Base-by-base conservation (phyloP, 2,329 filamentous ascomycete species). In the Exophiala alcalophila region DNA sequence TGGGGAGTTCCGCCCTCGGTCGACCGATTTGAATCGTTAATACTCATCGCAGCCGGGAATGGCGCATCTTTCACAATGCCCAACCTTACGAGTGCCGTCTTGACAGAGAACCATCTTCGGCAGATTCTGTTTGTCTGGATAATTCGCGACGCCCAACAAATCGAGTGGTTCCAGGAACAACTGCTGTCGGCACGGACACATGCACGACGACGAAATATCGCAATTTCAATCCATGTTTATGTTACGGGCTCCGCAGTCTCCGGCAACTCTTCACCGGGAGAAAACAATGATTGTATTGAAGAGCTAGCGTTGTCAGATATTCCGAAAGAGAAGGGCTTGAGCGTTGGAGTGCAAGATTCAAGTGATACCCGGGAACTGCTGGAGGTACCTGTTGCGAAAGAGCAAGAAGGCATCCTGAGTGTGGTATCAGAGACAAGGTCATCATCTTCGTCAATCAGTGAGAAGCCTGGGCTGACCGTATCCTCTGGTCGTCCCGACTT, bases 1-100 rank as follows among this genome's bases (percentile, higher is more conserved):
- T 50, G 49, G 46, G 49, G 49, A 14, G 39, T 19, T 9, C 43
- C 49, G 15, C 46, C 52, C 2, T 41, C 40, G 9, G 32, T 54
- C 16, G 46, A 52, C 20, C 42, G 49, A 33, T 46, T 40, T 32
- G 44, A 54, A 25, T 52, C 52, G 2, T 26, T 52, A 28, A 43
- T 54, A 14, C 39, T 54, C 10, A 21, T 52, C 15, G 49, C 48
- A n/a, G 39, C 45, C 1, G 47, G 44, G 8, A 54, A 75, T 31
- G 80, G 80, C 2, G 73, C 73, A 16, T 77, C 76, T 0, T 82
- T 78, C 53, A 75, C 71, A 0, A 54, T 78, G 9, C 78, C 79
- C 0, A 38, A 52, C 4, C 45, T 54, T 20, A 44, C 29, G 24
- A 36, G 49, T 39, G 49, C 49, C 2, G 28, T 45, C 15, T 12